Base-by-base conservation (phyloP, 176 grass and related monocot species). In the Zoysia japonica region DNA sequence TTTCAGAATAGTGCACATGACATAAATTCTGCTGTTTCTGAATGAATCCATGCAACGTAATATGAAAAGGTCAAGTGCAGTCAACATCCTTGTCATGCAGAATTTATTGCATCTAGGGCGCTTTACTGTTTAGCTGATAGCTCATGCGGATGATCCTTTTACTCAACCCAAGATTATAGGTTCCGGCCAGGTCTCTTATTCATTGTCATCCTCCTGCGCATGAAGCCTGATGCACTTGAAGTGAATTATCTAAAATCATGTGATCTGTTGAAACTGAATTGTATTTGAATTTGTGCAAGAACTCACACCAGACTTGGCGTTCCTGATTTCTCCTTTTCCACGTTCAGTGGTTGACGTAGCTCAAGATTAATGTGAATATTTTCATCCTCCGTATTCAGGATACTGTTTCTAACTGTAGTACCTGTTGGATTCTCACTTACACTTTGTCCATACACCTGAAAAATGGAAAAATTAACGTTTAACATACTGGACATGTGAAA, bases 391-490 rank as follows among this genome's bases (percentile, higher is more conserved):
- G 36, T 78, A 65, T 65, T 68, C 6, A 20, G 61, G 55, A 87
- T 87, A 71, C 62, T 55, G 19, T 79, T 61, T 47, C 67, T 74
- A 62, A 66, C 64, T 5, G 39, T 66, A 47, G 77, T 66, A 78
- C 59, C 63, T 76, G 65, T 78, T 1, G 78, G 54, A 42, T 71
- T 46, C 7, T 16, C 54, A 79, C 82, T 87, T 72, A 42, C 19
- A 70, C 17, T 77, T 49, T 45, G 55, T 84, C 56, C 81, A 55
- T 87, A 82, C 16, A 87, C 48, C 92, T 94, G 73, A 71, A 28
- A 80, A 74, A 76, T 55, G 5, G 63, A 37, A 70, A 3, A 82
- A 64, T 0, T 11, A 44, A 84, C 50, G 15, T 28, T 62, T 61
- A 43, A 38, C 70, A 41, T 76, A 38, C 9, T 45, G 15, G 35